phyloP scores from a whole-genome alignment of 208 protist genomes.

The Acanthamoeba triangularis region DNA sequence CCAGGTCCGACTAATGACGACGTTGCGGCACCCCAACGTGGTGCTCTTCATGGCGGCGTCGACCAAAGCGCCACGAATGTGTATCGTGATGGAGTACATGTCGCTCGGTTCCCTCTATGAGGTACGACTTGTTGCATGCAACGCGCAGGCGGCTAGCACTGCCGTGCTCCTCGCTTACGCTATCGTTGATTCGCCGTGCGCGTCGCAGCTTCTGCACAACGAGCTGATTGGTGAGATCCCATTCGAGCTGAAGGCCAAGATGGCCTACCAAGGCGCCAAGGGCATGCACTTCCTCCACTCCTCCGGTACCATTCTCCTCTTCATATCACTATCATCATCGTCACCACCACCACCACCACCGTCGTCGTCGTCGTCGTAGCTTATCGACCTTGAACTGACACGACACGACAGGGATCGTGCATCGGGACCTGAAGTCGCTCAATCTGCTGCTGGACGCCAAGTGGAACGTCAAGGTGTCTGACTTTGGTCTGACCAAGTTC shows the following conservation, averaged over 20 bases:
- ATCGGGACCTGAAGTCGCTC: conserved; percentile 43
- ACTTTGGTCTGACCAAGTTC: conserved; percentile 56
- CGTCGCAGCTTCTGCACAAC: conserved; percentile 14
- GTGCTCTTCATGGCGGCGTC: conserved; percentile 59
- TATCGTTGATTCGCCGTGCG: not conserved
- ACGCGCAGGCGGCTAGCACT: not conserved
- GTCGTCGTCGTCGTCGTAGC: not conserved
- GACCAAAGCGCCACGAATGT: conserved; percentile 4
- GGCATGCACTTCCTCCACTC: conserved; percentile 54
- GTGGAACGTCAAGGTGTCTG: conserved; percentile 59
- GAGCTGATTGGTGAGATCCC: not conserved
- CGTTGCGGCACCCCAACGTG: conserved; percentile 1
- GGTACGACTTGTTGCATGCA: not conserved
- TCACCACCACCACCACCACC: too few species aligned
- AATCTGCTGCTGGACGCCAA: conserved; percentile 16
- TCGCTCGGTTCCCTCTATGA: conserved; percentile 23
- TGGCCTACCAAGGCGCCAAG: conserved; percentile 41
- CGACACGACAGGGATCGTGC: not conserved
- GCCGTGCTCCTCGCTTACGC: not conserved
- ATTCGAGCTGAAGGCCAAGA: conserved; percentile 28
- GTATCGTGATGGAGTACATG: conserved; percentile 52
- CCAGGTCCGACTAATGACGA: conserved; percentile 13
- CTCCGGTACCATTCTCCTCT: not conserved
- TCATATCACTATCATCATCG: too few species aligned
- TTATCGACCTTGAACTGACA: too few species aligned